Base-by-base conservation (phyloP, 2,329 filamentous ascomycete species). In the Aspergillus phoenicis region DNA sequence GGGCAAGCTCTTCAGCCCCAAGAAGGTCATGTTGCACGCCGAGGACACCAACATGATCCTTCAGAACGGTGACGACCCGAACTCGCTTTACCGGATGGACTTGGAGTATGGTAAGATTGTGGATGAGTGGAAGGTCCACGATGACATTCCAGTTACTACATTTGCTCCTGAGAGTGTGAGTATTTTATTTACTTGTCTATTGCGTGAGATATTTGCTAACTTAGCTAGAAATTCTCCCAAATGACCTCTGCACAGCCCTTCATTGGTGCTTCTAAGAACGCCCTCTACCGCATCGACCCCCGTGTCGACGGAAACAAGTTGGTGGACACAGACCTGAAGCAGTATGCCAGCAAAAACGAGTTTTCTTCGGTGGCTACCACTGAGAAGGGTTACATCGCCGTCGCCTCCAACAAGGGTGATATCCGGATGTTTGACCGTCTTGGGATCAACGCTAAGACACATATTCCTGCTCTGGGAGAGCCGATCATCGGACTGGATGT, bases 61-160 rank as follows among this genome's bases (percentile, higher is more conserved):
- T 60, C 93, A 97, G 75, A 93, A 96, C 69, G 83, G 76, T 26
- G 80, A 88, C 55, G 90, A 98, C 66, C 91, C 94, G 1, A 94
- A 97, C 80, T 93, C 91, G 55, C 84, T 99, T 1, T 99, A 93
- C 76, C 91, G 91, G 49, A 98, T 99, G 95, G 95, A 99, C 78
- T 84, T 99, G 48, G 94, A 99, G 76, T 96, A 96, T 69, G 95
- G 95, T 67, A 98, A 97, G 80, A 91, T 99, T 38, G 93, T 98
- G 2, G 95, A 99, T 72, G 95, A 99, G 77, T 99, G 95, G 95
- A 97, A 97, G 70, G 86, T 99, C 13, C 94, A 99, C 73, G 94
- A 99, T 64, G 91, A 98, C 73, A 97, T 99, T 58, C 89, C 91
- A 0, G 91, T 98, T 63, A 88, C 91, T 58, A 95, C 89, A 8